A percentile compares a stretch with the other conserved stretches of the same genome.
phyloP scores from a whole-genome alignment of 208 protist genomes.

The Vickermania ingenoplastis region DNA sequence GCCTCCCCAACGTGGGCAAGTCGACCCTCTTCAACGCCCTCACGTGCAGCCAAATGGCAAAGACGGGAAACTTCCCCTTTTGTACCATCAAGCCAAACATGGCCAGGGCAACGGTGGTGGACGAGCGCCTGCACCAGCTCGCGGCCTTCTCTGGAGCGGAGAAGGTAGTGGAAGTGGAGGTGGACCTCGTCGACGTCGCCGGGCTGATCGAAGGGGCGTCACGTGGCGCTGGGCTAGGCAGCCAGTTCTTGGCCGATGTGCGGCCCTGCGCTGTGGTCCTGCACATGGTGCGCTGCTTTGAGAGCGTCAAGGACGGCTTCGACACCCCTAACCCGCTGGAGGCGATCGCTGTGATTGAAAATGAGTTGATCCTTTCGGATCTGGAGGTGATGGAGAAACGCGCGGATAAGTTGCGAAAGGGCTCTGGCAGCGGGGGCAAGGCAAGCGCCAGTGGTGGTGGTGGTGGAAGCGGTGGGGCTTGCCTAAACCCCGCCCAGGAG shows the following conservation, averaged over 20 bases:
- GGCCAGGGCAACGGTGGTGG: constrained; percentile 61
- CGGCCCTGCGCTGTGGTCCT: constrained; percentile 68
- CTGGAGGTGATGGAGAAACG: constrained; percentile 75
- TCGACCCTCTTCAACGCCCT: constrained; percentile 91
- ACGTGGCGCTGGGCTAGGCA: constrained; percentile 76
- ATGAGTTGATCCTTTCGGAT: constrained; percentile 75
- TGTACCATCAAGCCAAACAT: constrained; percentile 91
- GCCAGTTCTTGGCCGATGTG: constrained; percentile 84
- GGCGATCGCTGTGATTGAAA: constrained; percentile 68
- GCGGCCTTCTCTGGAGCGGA: constrained; percentile 47
- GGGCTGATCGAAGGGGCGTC: constrained; percentile 84
- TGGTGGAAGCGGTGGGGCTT: background rate
- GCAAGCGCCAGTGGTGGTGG: background rate
- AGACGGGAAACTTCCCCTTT: constrained; percentile 91
- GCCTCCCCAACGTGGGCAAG: constrained; percentile 88
- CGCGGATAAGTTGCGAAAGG: constrained; percentile 28
- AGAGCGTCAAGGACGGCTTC: constrained; percentile 74
- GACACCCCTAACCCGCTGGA: constrained; percentile 60
- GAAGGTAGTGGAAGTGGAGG: constrained; percentile 65
- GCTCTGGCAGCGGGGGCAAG: background rate
- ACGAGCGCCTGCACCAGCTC: constrained; percentile 64
- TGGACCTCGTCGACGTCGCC: constrained; percentile 83
- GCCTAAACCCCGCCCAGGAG: constrained; percentile 16
- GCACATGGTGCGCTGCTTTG: constrained; percentile 87
- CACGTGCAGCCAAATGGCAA: constrained; percentile 76